phyloP scores from a whole-genome alignment of 108 stramenopile species.

The Nannochloropsis salina region DNA sequence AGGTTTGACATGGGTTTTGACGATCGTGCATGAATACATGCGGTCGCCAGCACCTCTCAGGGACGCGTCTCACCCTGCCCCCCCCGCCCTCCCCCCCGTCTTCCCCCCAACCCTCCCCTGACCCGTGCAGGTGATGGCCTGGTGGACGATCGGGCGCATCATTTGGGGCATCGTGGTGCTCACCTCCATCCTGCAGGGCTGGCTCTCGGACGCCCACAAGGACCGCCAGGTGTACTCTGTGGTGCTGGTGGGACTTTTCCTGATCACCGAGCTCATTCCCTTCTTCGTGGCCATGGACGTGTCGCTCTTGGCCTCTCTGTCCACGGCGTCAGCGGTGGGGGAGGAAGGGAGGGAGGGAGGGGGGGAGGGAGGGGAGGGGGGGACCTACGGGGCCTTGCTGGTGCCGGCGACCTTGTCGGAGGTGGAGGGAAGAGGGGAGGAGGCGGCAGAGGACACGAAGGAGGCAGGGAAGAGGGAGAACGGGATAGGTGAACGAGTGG shows the following conservation, averaged over 20 bases:
- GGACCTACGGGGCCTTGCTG: background rate
- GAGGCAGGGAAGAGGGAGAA: background rate
- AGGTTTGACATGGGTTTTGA: background rate
- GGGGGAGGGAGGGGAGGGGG: background rate
- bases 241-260: slow-evolving; percentile 36
- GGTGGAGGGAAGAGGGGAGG: background rate
- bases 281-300: slow-evolving; percentile 39
- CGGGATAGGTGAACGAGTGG: background rate
- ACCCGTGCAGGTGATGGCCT: slow-evolving; percentile 27
- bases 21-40: background rate
- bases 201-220: background rate
- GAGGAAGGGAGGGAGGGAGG: background rate
- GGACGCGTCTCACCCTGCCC: background rate
- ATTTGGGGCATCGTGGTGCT: slow-evolving; percentile 50
- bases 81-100: background rate
- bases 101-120: background rate
- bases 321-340: slow-evolving; percentile 21
- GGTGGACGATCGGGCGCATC: slow-evolving; percentile 47
- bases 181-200: slow-evolving; percentile 34
- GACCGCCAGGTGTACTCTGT: slow-evolving; percentile 30
- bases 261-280: slow-evolving; percentile 33
- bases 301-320: slow-evolving; percentile 26
- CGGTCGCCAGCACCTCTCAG: background rate
- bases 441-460: background rate
- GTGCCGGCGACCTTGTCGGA: background rate